Evolutionary conservation across 2,329 filamentous ascomycete genomes (phyloP).

Genomic region (Talaromyces piceae): DNA sequence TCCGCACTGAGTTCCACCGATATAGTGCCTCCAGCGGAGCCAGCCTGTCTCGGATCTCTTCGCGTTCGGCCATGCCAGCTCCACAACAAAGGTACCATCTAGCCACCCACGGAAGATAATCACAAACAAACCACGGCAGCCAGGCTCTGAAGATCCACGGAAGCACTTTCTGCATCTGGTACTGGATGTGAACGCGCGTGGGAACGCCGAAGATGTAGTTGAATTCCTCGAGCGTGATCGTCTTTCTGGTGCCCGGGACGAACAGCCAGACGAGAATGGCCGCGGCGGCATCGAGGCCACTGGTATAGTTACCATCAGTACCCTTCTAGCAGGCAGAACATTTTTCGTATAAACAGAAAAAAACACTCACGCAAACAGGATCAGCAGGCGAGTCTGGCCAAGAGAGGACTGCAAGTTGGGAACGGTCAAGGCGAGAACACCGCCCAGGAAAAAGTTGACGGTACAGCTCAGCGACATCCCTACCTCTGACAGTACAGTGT

Average conservation of each 20-base stretch:
- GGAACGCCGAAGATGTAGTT: slow-evolving; percentile 35
- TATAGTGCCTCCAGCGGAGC: slow-evolving; percentile 3
- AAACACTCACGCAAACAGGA: slow-evolving; percentile 12
- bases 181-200: slow-evolving; percentile 24
- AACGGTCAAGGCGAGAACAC: slow-evolving; percentile 10
- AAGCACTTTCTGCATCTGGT: slow-evolving; percentile 27
- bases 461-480: slow-evolving; percentile 12
- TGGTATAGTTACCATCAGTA: background rate
- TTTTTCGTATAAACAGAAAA: background rate
- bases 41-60: background rate
- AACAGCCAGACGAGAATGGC: slow-evolving; percentile 14
- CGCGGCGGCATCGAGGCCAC: slow-evolving; percentile 10
- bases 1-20: slow-evolving; percentile 3
- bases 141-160: slow-evolving; percentile 28
- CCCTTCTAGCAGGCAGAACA: too few relatives aligned
- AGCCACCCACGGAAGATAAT: slow-evolving; percentile 5
- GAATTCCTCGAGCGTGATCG: slow-evolving; percentile 40
- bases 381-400: slow-evolving; percentile 10
- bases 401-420: slow-evolving; percentile 6
- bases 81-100: slow-evolving; percentile 9
- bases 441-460: slow-evolving; percentile 10
- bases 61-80: slow-evolving; percentile 1
- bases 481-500: slow-evolving; percentile 6
- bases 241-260: slow-evolving; percentile 12
- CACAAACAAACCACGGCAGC: slow-evolving; percentile 13